phyloP scores from a whole-genome alignment of 1,139 yeast species.

The Yamadazyma triangularis region DNA sequence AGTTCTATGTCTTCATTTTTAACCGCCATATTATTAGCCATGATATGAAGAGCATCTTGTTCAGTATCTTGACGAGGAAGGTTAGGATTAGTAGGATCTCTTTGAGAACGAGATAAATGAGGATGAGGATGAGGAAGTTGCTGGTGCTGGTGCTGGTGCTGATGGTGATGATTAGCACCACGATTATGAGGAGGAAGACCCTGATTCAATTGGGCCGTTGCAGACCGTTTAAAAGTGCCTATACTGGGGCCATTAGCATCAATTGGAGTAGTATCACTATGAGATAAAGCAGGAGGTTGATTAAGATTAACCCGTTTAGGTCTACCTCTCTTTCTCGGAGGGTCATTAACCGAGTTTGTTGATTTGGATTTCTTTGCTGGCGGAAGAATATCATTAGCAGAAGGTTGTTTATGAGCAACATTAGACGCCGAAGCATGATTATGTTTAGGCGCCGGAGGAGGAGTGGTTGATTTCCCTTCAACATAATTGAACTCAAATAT shows the following conservation, averaged over 20 bases:
- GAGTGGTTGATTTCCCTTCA: conserved; percentile 57
- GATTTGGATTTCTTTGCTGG: conserved; percentile 19
- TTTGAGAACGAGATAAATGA: too few relatives aligned
- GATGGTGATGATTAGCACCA: conserved; percentile 1
- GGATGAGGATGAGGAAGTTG: conserved; percentile 20
- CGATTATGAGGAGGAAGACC: too few relatives aligned
- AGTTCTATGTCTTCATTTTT: conserved; percentile 37
- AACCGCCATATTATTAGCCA: conserved; percentile 29
- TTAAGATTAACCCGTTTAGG: conserved; percentile 34
- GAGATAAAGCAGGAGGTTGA: conserved; percentile 4
- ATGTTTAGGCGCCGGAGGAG: conserved; percentile 84
- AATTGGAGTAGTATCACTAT: conserved; percentile 27
- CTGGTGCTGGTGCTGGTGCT: conserved; percentile 23
- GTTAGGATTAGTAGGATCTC: too few relatives aligned
- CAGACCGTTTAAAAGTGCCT: conserved; percentile 33
- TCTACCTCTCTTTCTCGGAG: conserved; percentile 44
- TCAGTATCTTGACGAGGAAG: conserved; percentile 41
- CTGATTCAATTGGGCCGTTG: too few relatives aligned
- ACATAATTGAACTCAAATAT: conserved; percentile 59
- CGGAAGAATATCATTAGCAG: conserved; percentile 4
- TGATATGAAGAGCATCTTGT: conserved; percentile 34
- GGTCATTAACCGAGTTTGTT: conserved; percentile 20
- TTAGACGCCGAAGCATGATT: conserved; percentile 62
- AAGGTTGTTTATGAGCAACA: conserved; percentile 40
- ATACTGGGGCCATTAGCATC: conserved; percentile 38